Evolutionary conservation across 2,329 filamentous ascomycete genomes (phyloP).

Genomic region (Diplodia mutila): DNA sequence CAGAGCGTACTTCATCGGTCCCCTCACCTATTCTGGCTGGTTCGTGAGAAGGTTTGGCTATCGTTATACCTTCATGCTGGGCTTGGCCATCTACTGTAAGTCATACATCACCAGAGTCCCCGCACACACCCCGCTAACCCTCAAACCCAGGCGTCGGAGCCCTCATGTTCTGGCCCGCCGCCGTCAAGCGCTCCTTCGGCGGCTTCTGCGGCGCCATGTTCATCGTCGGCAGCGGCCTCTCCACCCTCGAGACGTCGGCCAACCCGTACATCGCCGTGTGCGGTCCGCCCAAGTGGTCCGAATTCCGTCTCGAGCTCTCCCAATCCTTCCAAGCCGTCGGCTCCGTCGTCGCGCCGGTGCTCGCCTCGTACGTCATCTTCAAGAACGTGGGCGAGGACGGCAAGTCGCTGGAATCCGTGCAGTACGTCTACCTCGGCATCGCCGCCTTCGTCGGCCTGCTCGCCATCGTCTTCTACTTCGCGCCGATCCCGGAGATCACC

Average conservation of each 20-base stretch:
- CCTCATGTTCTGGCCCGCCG: slow-evolving; percentile 83
- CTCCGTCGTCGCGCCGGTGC: slow-evolving; percentile 72
- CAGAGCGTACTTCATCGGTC: slow-evolving; percentile 58
- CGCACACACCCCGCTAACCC: background rate
- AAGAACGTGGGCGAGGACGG: slow-evolving; percentile 60
- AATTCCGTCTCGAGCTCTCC: slow-evolving; percentile 76
- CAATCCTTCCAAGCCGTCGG: slow-evolving; percentile 80
- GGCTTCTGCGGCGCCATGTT: slow-evolving; percentile 75
- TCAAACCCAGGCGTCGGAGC: slow-evolving; percentile 59
- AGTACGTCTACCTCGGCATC: slow-evolving; percentile 82
- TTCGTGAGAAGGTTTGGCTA: slow-evolving; percentile 76
- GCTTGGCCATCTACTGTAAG: slow-evolving; percentile 65
- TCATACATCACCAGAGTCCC: too few relatives aligned
- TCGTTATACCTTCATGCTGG: slow-evolving; percentile 78
- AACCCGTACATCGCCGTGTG: slow-evolving; percentile 77
- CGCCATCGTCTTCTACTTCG: slow-evolving; percentile 68
- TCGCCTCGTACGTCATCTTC: slow-evolving; percentile 77
- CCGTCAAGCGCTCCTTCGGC: slow-evolving; percentile 71
- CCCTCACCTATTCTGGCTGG: slow-evolving; percentile 58
- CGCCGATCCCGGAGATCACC: slow-evolving; percentile 72
- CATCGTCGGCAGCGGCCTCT: slow-evolving; percentile 73
- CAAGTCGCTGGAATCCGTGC: slow-evolving; percentile 66
- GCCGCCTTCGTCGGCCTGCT: slow-evolving; percentile 71
- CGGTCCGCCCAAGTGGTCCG: slow-evolving; percentile 73
- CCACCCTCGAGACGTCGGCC: slow-evolving; percentile 75